Percentiles rank a stretch among this genome's conserved stretches.
phyloP scores from a whole-genome alignment of 2,329 filamentous ascomycete genomes.

The Plectosphaerella sp. region DNA sequence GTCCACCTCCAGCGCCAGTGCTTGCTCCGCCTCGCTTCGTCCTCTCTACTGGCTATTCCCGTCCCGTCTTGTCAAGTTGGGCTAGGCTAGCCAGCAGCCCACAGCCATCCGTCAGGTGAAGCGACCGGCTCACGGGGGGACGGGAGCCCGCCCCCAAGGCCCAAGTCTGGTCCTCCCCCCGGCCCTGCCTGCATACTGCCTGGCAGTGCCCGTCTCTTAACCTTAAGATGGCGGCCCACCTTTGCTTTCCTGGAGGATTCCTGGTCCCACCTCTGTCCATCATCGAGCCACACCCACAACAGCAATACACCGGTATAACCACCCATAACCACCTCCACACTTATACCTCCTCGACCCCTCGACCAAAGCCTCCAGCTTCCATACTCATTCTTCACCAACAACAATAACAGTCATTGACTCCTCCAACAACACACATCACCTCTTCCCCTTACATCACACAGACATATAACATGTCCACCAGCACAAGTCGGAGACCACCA shows the following conservation, averaged over 20 bases:
- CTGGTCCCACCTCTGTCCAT: background rate
- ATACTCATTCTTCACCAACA: background rate
- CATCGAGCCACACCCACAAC: background rate
- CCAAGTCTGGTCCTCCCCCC: too few relatives aligned
- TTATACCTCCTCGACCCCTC: background rate
- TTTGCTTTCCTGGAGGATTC: background rate
- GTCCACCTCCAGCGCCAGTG: background rate
- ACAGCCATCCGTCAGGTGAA: background rate
- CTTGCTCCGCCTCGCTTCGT: background rate
- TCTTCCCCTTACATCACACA: constrained; percentile 11
- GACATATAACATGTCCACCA: constrained; percentile 21
- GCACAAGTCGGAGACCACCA: constrained; percentile 29
- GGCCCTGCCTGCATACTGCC: too few relatives aligned
- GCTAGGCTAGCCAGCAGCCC: background rate
- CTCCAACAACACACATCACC: too few relatives aligned
- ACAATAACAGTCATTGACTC: too few relatives aligned
- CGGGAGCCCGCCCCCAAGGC: too few relatives aligned
- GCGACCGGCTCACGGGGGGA: background rate
- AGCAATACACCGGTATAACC: background rate
- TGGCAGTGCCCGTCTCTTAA: background rate
- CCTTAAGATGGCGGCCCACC: background rate
- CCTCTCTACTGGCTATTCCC: background rate
- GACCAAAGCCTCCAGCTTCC: background rate
- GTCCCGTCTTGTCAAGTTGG: background rate
- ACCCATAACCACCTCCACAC: background rate